Evolutionary conservation across 176 grass and related monocot genomes (phyloP).

Genomic region (Oryza glaberrima): DNA sequence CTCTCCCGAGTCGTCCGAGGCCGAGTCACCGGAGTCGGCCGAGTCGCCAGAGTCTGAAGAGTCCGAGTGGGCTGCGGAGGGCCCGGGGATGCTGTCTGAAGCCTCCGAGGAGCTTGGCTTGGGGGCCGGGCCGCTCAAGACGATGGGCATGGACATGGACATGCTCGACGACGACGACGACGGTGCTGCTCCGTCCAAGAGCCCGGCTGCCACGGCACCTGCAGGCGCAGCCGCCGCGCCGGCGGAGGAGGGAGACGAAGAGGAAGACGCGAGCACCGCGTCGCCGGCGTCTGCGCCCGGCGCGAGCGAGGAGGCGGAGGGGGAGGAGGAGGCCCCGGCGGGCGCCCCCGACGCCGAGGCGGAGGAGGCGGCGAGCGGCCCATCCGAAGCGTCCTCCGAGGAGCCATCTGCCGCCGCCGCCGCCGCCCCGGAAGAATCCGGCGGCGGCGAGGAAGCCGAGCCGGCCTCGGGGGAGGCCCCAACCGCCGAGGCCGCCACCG

Average conservation of each 20-base stretch:
- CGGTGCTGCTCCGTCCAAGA: not conserved
- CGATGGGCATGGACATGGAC: slow-evolving; percentile 20
- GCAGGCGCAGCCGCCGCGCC: not conserved
- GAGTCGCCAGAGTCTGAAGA: not conserved
- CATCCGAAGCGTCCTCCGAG: not conserved
- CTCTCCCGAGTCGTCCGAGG: slow-evolving; percentile 21
- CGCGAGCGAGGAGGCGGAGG: slow-evolving; percentile 14
- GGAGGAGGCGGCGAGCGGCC: slow-evolving; percentile 3
- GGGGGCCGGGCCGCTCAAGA: not conserved
- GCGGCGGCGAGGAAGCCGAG: slow-evolving; percentile 18
- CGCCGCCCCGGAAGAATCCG: slow-evolving; percentile 5
- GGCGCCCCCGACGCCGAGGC: slow-evolving; percentile 24
- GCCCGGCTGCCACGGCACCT: not conserved
- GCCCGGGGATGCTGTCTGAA: not conserved
- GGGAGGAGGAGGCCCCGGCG: slow-evolving; percentile 20
- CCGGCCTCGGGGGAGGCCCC: slow-evolving; percentile 16
- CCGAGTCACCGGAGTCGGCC: not conserved
- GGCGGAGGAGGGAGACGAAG: not conserved
- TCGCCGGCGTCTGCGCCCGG: not conserved
- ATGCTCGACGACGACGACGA: not conserved
- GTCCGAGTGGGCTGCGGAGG: not conserved
- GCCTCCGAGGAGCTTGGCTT: too few species aligned
- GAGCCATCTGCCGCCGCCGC: not conserved
- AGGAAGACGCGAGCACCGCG: not conserved
- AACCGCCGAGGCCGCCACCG: not conserved